Conservation (phyloP, 495 filamentous ascomycete genomes). For the Hapsidospora chrysogenum region DNA sequence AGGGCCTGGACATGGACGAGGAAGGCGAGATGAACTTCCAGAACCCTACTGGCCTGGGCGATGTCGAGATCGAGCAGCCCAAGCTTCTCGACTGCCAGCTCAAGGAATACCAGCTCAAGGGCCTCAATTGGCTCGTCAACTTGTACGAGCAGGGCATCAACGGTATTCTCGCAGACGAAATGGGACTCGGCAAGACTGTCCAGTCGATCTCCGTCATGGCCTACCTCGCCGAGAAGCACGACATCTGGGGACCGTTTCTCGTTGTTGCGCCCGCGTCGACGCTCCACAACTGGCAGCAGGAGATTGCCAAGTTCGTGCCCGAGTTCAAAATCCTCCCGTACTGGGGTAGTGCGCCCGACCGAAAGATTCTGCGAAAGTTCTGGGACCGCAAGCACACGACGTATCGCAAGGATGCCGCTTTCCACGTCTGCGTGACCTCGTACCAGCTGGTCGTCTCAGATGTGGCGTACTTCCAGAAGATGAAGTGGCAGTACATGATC, state of each 20-base stretch:
- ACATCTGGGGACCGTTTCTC: slow-evolving; percentile 96
- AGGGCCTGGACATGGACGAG: slow-evolving; percentile 43
- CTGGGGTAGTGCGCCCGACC: slow-evolving; percentile 88
- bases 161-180: slow-evolving; percentile 95
- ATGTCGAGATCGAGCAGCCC: slow-evolving; percentile 85
- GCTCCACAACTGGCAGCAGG: slow-evolving; percentile 98
- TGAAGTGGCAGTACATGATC: slow-evolving; percentile 99
- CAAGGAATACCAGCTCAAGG: slow-evolving; percentile 97
- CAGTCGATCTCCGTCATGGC: slow-evolving; percentile 99
- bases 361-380: slow-evolving; percentile 93
- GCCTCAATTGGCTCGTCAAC: slow-evolving; percentile 97
- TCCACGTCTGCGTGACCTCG: slow-evolving; percentile 92
- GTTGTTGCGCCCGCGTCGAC: slow-evolving; percentile 95
- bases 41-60: slow-evolving; percentile 86
- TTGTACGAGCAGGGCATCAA: slow-evolving; percentile 99
- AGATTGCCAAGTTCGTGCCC: slow-evolving; percentile 87
- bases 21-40: slow-evolving; percentile 99
- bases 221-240: slow-evolving; percentile 89
- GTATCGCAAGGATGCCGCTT: slow-evolving; percentile 79
- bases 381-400: slow-evolving; percentile 97
- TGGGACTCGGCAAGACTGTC: slow-evolving; percentile 98
- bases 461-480: slow-evolving; percentile 93
- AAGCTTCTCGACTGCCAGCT: slow-evolving; percentile 85
- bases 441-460: slow-evolving; percentile 96
- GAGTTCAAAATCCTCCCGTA: slow-evolving; percentile 89